A percentile compares a stretch with the other conserved stretches of the same genome.
These are phyloP conservation scores for Sordaria brevicollis DNA, from an alignment of 495 filamentous ascomycete species.

Conservation along the genomic window DNA sequence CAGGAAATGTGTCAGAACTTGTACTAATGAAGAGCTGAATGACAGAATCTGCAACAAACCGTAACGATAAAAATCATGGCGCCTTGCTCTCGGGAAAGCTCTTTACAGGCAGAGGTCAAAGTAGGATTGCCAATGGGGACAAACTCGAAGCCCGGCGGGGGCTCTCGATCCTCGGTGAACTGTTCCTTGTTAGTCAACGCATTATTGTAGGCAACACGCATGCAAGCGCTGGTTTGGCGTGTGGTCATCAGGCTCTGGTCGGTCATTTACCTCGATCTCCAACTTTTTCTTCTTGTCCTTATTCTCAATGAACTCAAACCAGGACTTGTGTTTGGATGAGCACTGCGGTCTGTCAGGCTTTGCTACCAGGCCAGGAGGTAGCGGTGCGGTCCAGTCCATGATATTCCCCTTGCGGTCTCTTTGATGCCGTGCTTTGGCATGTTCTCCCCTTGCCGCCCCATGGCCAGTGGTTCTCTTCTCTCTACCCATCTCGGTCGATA, in stretches of 20 bases:
- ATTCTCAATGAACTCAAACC: slow-evolving; percentile 45
- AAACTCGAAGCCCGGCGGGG: slow-evolving; percentile 74
- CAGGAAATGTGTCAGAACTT: slow-evolving; percentile 1
- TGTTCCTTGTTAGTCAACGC: slow-evolving; percentile 20
- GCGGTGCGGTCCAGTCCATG: slow-evolving; percentile 20
- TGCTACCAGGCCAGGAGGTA: slow-evolving; percentile 21
- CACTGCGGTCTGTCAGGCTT: slow-evolving; percentile 18
- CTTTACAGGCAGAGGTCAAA: slow-evolving; percentile 68
- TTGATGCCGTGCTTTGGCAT: slow-evolving; percentile 26
- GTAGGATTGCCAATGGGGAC: slow-evolving; percentile 72
- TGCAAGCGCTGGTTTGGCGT: not conserved
- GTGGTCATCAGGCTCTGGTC: not conserved
- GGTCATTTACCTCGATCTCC: slow-evolving; percentile 34
- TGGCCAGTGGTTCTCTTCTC: slow-evolving; percentile 15
- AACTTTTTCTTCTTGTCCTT: slow-evolving; percentile 47
- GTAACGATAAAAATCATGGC: slow-evolving; percentile 69
- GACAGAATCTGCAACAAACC: slow-evolving; percentile 37
- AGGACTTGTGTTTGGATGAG: slow-evolving; percentile 41
- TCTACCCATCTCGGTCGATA: slow-evolving; percentile 17
- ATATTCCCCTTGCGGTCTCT: slow-evolving; percentile 17
- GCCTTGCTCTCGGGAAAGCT: slow-evolving; percentile 57
- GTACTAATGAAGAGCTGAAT: not conserved
- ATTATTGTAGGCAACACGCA: not conserved
- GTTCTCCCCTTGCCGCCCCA: slow-evolving; percentile 10
- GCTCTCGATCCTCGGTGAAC: slow-evolving; percentile 32